A percentile compares a stretch with the other conserved stretches of the same genome.
Evolutionary conservation across 768 basidiomycete genomes (phyloP).

Genomic region (Pleurotus eryngii): DNA sequence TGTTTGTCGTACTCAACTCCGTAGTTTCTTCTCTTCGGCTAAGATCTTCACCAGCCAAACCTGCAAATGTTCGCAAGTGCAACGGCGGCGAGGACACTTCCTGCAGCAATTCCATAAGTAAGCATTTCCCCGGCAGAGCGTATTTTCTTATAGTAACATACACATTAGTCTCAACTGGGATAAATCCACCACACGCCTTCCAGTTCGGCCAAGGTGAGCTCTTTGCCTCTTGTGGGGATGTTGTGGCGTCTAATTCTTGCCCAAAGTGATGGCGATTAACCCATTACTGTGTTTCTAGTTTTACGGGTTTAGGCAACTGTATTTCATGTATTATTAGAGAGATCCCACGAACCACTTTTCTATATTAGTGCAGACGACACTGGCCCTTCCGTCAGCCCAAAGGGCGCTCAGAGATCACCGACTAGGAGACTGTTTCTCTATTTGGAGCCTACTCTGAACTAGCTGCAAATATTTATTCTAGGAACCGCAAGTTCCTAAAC

Average conservation of each 20-base stretch:
- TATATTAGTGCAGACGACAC: too few species aligned
- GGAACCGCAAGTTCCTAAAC: too few species aligned
- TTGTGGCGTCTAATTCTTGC: neutral
- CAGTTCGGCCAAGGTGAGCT: slow-evolving; percentile 46
- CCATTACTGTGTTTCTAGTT: neutral
- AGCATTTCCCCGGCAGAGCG: slow-evolving; percentile 6
- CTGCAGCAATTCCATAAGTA: slow-evolving; percentile 48
- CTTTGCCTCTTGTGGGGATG: neutral
- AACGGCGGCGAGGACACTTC: slow-evolving; percentile 41
- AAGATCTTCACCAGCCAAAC: slow-evolving; percentile 19
- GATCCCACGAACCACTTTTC: too few species aligned
- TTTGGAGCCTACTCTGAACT: too few species aligned
- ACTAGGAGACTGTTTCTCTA: too few species aligned
- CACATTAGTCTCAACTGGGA: slow-evolving; percentile 39
- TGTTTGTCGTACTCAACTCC: slow-evolving; percentile 9
- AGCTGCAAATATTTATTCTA: too few species aligned
- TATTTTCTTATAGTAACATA: too few species aligned
- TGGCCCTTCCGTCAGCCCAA: too few species aligned
- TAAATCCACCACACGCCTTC: slow-evolving; percentile 41
- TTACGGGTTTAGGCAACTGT: neutral
- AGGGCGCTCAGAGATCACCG: too few species aligned
- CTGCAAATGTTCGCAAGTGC: slow-evolving; percentile 38
- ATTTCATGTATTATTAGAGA: neutral
- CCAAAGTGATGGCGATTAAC: neutral
- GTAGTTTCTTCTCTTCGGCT: neutral